These are phyloP conservation scores for Zasmidium citrigriseum DNA, from an alignment of 2,329 filamentous ascomycete species.

Conservation along the genomic window DNA sequence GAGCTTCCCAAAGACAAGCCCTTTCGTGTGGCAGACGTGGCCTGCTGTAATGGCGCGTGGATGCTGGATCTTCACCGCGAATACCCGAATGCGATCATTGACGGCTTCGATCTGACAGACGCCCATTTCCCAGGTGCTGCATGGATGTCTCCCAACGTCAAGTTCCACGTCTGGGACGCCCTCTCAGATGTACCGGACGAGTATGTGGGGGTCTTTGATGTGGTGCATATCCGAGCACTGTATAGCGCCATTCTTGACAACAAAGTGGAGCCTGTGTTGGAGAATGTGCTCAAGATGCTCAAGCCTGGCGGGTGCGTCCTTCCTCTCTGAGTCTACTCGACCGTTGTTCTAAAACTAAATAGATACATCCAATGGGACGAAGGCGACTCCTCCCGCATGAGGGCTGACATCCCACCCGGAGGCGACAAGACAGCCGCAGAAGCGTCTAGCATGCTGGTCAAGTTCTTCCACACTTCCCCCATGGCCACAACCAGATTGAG, in stretches of 20 bases:
- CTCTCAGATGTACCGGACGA: slow-evolving; percentile 10
- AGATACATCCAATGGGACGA: slow-evolving; percentile 23
- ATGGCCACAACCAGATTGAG: not conserved
- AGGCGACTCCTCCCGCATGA: slow-evolving; percentile 2
- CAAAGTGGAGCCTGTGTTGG: slow-evolving; percentile 17
- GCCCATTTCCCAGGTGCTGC: slow-evolving; percentile 7
- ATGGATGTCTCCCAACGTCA: slow-evolving; percentile 11
- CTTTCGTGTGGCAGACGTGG: slow-evolving; percentile 19
- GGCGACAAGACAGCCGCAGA: not conserved
- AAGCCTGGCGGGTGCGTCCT: slow-evolving; percentile 15
- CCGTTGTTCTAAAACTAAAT: not conserved
- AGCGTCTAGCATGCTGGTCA: too few relatives aligned
- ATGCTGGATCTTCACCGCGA: slow-evolving; percentile 15
- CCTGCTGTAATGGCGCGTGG: slow-evolving; percentile 19
- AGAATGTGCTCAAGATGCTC: slow-evolving; percentile 14
- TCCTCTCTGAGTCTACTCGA: not conserved
- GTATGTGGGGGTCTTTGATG: slow-evolving; percentile 12
- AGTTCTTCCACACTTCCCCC: not conserved
- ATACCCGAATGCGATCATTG: slow-evolving; percentile 9
- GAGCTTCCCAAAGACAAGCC: slow-evolving; percentile 1
- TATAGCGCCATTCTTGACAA: slow-evolving; percentile 15
- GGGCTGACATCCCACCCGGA: not conserved
- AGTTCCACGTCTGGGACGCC: slow-evolving; percentile 15
- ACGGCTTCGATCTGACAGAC: slow-evolving; percentile 18
- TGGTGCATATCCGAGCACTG: slow-evolving; percentile 15